A percentile compares a stretch with the other conserved stretches of the same genome.
These are phyloP conservation scores for Fusarium armeniacum DNA, from an alignment of 2,329 filamentous ascomycete species.

Conservation along the genomic window DNA sequence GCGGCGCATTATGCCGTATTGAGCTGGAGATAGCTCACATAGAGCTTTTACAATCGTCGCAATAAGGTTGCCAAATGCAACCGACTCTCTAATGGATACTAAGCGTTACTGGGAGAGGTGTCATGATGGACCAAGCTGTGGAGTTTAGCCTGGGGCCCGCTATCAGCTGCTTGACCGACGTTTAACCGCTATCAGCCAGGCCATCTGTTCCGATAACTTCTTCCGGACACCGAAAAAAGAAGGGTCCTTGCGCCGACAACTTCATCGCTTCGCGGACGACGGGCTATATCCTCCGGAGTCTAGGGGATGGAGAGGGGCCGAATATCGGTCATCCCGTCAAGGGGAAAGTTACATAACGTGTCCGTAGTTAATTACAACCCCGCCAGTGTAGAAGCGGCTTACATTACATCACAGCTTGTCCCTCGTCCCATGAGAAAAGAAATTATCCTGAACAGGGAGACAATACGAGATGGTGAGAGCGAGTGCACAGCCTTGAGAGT, in stretches of 20 bases:
- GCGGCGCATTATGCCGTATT: constrained; percentile 64
- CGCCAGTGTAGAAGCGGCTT: constrained; percentile 26
- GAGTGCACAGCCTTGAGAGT: constrained; percentile 1
- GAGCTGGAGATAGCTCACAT: constrained; percentile 48
- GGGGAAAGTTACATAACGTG: constrained; percentile 17
- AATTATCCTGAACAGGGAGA: constrained; percentile 5
- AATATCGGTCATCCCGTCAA: constrained; percentile 38
- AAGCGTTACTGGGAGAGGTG: constrained; percentile 50
- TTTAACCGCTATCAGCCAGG: neutral
- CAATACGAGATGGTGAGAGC: neutral
- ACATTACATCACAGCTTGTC: constrained; percentile 42
- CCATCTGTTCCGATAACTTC: constrained; percentile 7
- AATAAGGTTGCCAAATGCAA: constrained; percentile 24
- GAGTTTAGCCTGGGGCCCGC: constrained; percentile 43
- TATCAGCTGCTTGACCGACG: constrained; percentile 6
- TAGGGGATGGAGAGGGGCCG: constrained; percentile 38
- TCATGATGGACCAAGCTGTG: constrained; percentile 50
- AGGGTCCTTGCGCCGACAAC: constrained; percentile 33
- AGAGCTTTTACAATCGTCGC: constrained; percentile 40
- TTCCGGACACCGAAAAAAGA: constrained; percentile 17
- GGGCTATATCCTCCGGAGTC: constrained; percentile 29
- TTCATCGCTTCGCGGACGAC: constrained; percentile 19
- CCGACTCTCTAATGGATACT: constrained; percentile 20
- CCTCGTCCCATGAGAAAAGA: constrained; percentile 19
- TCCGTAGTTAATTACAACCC: constrained; percentile 37